Evolutionary conservation across 257 asterid species (phyloP).

Genomic region (Plantago elongata): DNA sequence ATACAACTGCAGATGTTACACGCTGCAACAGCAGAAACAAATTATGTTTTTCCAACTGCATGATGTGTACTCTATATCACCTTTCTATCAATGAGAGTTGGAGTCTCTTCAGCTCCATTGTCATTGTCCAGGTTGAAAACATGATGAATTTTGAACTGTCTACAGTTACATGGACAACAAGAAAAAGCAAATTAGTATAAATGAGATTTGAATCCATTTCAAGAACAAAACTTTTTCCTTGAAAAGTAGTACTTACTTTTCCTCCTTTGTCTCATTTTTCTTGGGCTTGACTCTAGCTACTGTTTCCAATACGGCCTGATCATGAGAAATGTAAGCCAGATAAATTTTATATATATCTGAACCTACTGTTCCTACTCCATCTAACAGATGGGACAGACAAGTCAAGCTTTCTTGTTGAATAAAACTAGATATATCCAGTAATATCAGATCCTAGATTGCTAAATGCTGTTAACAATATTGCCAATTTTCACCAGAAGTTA

Average conservation of each 20-base stretch:
- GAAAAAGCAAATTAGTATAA: slow-evolving; percentile 15
- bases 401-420: slow-evolving; percentile 2
- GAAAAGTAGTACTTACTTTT: slow-evolving; percentile 44
- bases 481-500: too few species aligned
- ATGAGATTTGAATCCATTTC: slow-evolving; percentile 11
- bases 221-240: slow-evolving; percentile 3
- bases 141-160: slow-evolving; percentile 75
- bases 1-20: slow-evolving; percentile 15
- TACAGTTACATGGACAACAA: slow-evolving; percentile 28
- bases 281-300: slow-evolving; percentile 94
- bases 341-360: slow-evolving; percentile 13
- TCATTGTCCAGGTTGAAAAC: slow-evolving; percentile 95
- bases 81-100: slow-evolving; percentile 96
- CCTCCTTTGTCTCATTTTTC: slow-evolving; percentile 96
- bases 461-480: too few species aligned
- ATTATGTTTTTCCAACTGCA: slow-evolving; percentile 12
- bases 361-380: neutral
- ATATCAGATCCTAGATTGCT: neutral
- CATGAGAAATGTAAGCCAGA: slow-evolving; percentile 23
- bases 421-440: neutral
- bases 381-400: neutral
- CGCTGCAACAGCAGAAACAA: neutral
- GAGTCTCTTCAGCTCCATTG: slow-evolving; percentile 95
- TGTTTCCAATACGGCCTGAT: slow-evolving; percentile 96
- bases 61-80: slow-evolving; percentile 30